A percentile compares a stretch with the other conserved stretches of the same genome.
Conservation (phyloP, 2,329 filamentous ascomycete species). For the Aspergillus sp. region DNA sequence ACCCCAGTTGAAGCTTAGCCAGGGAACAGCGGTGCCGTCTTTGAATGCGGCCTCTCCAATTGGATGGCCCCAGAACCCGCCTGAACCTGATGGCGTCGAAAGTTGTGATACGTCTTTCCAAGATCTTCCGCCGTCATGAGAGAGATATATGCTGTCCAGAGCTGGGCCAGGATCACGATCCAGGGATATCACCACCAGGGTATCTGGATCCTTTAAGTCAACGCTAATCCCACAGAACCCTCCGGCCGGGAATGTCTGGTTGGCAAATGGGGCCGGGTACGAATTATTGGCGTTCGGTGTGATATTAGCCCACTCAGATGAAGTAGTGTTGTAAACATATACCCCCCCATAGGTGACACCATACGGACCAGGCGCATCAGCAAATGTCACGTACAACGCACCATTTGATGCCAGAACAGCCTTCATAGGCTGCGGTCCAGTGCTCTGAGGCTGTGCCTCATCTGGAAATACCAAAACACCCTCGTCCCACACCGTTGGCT, state of each 20-base stretch:
- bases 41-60: constrained; percentile 15
- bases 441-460: constrained; percentile 13
- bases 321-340: constrained; percentile 14
- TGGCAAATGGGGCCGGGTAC: constrained; percentile 7
- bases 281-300: constrained; percentile 12
- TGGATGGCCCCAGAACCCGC: constrained; percentile 16
- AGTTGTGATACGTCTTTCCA: constrained; percentile 18
- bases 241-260: constrained; percentile 14
- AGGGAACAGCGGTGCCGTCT: constrained; percentile 13
- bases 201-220: constrained; percentile 12
- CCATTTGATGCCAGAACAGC: constrained; percentile 14
- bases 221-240: constrained; percentile 16
- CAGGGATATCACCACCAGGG: constrained; percentile 10
- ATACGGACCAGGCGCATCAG: constrained; percentile 14
- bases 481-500: constrained; percentile 13
- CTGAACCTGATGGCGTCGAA: constrained; percentile 13
- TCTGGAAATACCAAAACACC: constrained; percentile 11
- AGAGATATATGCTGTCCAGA: constrained; percentile 17
- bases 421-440: constrained; percentile 17
- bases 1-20: constrained; percentile 18
- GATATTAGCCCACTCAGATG: constrained; percentile 12
- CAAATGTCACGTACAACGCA: constrained; percentile 15
- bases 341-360: constrained; percentile 12
- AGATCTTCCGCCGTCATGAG: constrained; percentile 13
- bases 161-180: constrained; percentile 17